Conservation (phyloP, 2,329 filamentous ascomycete genomes). For the Emergomyces pasteurianus region DNA sequence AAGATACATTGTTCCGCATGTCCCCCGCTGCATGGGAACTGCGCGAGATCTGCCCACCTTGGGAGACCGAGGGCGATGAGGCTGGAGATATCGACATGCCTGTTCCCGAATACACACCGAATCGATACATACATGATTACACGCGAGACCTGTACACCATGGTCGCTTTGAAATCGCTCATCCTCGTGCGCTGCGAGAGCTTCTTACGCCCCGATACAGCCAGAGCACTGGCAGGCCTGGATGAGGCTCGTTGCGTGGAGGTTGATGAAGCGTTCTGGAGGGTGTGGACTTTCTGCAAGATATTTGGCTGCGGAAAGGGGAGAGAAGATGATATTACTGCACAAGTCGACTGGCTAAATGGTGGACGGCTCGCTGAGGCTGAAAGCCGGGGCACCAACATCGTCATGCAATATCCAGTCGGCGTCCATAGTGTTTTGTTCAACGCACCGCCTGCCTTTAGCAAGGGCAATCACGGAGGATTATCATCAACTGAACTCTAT, state of each 20-base stretch:
- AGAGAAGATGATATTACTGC: conserved; percentile 47
- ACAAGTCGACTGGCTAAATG: conserved; percentile 52
- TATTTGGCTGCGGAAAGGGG: conserved; percentile 48
- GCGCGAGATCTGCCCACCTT: conserved; percentile 45
- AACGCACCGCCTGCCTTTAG: conserved; percentile 48
- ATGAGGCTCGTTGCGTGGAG: conserved; percentile 35
- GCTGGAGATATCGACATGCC: conserved; percentile 35
- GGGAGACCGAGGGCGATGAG: conserved; percentile 29
- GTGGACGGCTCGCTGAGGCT: conserved; percentile 41
- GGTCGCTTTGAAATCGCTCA: conserved; percentile 42
- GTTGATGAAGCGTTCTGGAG: conserved; percentile 53
- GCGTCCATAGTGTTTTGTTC: conserved; percentile 42
- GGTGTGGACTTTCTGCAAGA: conserved; percentile 53
- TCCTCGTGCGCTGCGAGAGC: conserved; percentile 44
- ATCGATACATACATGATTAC: conserved; percentile 41
- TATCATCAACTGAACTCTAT: conserved; percentile 46
- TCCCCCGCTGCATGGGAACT: conserved; percentile 50
- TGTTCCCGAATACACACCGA: conserved; percentile 42
- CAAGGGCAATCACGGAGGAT: conserved; percentile 42
- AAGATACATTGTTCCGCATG: conserved; percentile 38
- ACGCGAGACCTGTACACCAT: conserved; percentile 43
- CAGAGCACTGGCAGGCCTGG: conserved; percentile 38
- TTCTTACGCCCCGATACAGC: conserved; percentile 47
- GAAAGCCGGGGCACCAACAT: conserved; percentile 35
- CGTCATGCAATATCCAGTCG: conserved; percentile 38